These are phyloP conservation scores for Pulveroboletus sp. DNA, from an alignment of 768 basidiomycete genomes.

Conservation along the genomic window DNA sequence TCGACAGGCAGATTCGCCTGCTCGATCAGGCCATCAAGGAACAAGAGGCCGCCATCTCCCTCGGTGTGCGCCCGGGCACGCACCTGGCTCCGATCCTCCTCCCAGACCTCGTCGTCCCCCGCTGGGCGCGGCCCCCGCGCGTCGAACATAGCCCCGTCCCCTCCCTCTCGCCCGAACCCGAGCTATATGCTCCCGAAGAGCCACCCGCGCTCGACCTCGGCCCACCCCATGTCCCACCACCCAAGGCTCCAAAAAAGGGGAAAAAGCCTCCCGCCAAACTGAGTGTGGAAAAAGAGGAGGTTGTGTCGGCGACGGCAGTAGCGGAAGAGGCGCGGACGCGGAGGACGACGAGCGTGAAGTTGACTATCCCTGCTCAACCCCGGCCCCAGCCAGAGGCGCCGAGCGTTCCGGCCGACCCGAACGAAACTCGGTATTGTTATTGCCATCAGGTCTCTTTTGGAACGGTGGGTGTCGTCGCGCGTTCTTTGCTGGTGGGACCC, in stretches of 20 bases:
- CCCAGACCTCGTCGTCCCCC: constrained; percentile 58
- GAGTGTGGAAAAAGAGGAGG: constrained; percentile 20
- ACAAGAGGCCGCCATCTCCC: constrained; percentile 51
- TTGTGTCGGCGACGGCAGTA: not conserved
- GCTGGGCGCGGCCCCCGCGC: constrained; percentile 45
- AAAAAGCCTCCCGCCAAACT: constrained; percentile 20
- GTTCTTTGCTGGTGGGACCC: too few relatives aligned
- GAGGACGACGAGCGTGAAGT: constrained; percentile 27
- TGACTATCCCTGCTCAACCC: constrained; percentile 35
- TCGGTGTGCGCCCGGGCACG: constrained; percentile 51
- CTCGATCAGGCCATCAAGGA: constrained; percentile 72
- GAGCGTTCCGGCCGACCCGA: constrained; percentile 34
- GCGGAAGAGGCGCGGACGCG: constrained; percentile 22
- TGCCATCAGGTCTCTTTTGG: constrained; percentile 80
- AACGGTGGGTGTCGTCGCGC: too few relatives aligned
- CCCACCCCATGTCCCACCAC: constrained; percentile 9
- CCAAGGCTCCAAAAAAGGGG: constrained; percentile 21
- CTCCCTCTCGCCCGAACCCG: constrained; percentile 31
- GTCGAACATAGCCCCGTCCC: constrained; percentile 42
- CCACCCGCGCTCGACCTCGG: constrained; percentile 7
- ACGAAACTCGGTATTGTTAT: constrained; percentile 71
- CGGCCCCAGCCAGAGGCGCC: constrained; percentile 9
- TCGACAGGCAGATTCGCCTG: constrained; percentile 74
- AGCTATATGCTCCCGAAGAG: constrained; percentile 15
- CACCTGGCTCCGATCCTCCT: constrained; percentile 53